These are phyloP conservation scores for Tarenaya hassleriana DNA, from an alignment of 345 rosid species.

Conservation along the genomic window DNA sequence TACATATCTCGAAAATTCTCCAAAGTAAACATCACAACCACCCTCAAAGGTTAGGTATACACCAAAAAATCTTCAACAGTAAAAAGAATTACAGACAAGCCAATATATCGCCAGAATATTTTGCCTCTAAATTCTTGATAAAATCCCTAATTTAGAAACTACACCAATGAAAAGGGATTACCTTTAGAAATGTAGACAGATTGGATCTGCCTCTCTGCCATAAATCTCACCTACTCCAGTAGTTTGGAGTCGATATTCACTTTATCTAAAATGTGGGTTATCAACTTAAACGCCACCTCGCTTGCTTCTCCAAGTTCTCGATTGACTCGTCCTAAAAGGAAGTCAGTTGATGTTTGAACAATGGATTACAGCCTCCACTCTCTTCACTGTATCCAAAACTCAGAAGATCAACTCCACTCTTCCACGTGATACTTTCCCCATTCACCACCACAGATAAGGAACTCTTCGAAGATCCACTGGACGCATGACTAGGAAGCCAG, in stretches of 20 bases:
- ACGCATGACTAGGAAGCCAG: constrained; percentile 40
- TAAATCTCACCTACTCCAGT: constrained; percentile 64
- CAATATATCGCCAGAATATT: constrained; percentile 10
- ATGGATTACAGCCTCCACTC: constrained; percentile 40
- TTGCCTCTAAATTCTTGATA: not conserved
- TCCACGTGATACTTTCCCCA: constrained; percentile 53
- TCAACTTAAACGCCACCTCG: constrained; percentile 77
- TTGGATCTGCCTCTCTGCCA: constrained; percentile 84
- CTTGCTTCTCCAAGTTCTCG: constrained; percentile 90
- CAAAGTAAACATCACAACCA: constrained; percentile 8
- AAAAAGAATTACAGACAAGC: constrained; percentile 1
- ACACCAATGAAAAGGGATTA: constrained; percentile 26
- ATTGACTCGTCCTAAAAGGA: constrained; percentile 78
- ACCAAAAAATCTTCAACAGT: constrained; percentile 1
- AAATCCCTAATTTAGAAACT: constrained; percentile 5
- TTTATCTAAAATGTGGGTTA: constrained; percentile 58
- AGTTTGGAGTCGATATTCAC: constrained; percentile 63
- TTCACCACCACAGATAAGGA: constrained; percentile 37
- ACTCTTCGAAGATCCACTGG: constrained; percentile 40
- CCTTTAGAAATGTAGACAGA: constrained; percentile 91
- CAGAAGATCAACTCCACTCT: constrained; percentile 47
- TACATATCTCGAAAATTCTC: no score
- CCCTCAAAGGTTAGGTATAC: constrained; percentile 8
- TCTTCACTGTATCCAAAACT: constrained; percentile 45
- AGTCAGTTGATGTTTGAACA: constrained; percentile 54